These are phyloP conservation scores for Leishmania turanica DNA, from an alignment of 208 protist species.

Conservation along the genomic window DNA sequence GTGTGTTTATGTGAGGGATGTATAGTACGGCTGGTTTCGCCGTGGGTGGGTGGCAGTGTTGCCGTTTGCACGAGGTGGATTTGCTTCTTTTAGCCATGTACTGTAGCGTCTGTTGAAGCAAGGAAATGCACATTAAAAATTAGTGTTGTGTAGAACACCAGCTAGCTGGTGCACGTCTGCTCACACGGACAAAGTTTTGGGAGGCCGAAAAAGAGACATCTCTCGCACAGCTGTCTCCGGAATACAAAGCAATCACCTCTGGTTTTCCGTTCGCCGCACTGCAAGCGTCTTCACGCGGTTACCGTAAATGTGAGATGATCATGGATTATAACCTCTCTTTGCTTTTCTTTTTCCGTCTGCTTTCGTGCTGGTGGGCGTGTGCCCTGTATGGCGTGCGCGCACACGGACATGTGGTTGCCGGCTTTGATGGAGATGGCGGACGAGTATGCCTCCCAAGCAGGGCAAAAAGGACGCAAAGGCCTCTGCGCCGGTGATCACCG, in stretches of 20 bases:
- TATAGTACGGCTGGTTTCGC: not conserved
- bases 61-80: not conserved
- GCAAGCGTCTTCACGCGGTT: no score
- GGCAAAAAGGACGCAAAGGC: slow-evolving; percentile 39
- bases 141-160: not conserved
- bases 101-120: no score
- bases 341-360: not conserved
- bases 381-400: not conserved
- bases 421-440: not conserved
- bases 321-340: not conserved
- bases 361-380: not conserved
- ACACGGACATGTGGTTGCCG: not conserved
- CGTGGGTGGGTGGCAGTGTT: not conserved
- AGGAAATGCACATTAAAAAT: not conserved
- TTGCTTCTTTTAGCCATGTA: not conserved
- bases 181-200: not conserved
- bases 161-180: not conserved
- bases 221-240: slow-evolving; percentile 1
- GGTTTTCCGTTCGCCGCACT: not conserved
- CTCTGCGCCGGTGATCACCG: slow-evolving; percentile 40
- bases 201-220: not conserved
- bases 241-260: not conserved
- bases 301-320: not conserved
- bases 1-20: not conserved
- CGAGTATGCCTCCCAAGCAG: slow-evolving; percentile 29